A percentile compares a stretch with the other conserved stretches of the same genome.
Conservation (phyloP, 2,329 filamentous ascomycete species). For the Malbranchea cinnamomea region DNA sequence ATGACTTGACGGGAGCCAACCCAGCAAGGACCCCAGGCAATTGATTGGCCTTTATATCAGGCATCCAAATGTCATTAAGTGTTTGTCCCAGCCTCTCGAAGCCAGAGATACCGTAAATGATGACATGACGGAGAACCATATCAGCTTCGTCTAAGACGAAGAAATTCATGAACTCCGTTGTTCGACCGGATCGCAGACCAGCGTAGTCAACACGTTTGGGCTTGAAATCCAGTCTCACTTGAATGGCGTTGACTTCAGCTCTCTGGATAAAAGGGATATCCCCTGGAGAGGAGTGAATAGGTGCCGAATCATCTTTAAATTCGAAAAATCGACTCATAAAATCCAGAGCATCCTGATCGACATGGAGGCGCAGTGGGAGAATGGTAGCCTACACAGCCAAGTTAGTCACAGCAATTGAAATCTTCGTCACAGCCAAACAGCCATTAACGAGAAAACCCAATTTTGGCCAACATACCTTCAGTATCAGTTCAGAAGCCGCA, state of each 20-base stretch:
- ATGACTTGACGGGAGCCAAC: constrained; percentile 71
- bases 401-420: constrained; percentile 11
- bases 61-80: constrained; percentile 92
- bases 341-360: constrained; percentile 93
- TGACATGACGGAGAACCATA: constrained; percentile 73
- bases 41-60: constrained; percentile 79
- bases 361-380: constrained; percentile 75
- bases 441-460: background rate
- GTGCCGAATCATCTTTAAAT: constrained; percentile 64
- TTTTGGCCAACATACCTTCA: constrained; percentile 39
- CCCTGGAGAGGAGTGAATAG: constrained; percentile 37
- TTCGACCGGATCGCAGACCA: constrained; percentile 79
- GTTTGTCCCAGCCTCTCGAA: constrained; percentile 83
- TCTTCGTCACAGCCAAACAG: background rate
- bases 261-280: constrained; percentile 80
- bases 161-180: constrained; percentile 98
- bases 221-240: constrained; percentile 87
- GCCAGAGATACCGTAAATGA: constrained; percentile 80
- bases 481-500: constrained; percentile 75
- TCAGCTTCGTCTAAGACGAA: constrained; percentile 78
- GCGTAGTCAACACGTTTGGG: constrained; percentile 96
- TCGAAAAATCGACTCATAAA: constrained; percentile 97
- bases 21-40: constrained; percentile 79
- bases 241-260: constrained; percentile 70
- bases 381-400: constrained; percentile 52